Conservation (phyloP, 495 filamentous ascomycete genomes). For the Amphirosellinia nigrospora region DNA sequence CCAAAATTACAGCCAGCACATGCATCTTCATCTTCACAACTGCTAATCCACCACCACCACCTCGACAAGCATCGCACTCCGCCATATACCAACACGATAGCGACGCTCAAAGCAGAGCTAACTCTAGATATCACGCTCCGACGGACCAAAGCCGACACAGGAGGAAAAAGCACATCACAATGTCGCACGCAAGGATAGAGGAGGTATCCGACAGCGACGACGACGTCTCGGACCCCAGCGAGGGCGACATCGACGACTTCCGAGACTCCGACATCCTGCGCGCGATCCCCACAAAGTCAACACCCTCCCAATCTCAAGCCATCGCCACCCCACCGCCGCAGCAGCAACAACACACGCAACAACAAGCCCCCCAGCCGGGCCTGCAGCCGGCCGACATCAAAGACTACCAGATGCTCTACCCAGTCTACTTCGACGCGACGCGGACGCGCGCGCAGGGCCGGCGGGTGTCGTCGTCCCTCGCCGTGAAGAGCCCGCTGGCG, state of each 20-base stretch:
- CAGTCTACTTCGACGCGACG: constrained; percentile 85
- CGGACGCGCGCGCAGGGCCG: constrained; percentile 80
- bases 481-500: constrained; percentile 85
- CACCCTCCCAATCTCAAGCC: constrained; percentile 20
- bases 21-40: neutral
- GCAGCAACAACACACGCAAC: constrained; percentile 43
- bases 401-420: constrained; percentile 88
- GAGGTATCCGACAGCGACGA: constrained; percentile 82
- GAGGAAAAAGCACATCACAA: constrained; percentile 43
- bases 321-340: neutral
- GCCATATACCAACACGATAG: neutral
- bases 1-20: constrained; percentile 8
- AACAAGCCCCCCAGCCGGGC: constrained; percentile 36
- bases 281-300: constrained; percentile 29
- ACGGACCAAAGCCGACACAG: neutral
- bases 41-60: neutral
- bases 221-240: constrained; percentile 76
- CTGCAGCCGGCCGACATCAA: constrained; percentile 54
- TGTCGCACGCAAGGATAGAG: constrained; percentile 89
- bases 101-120: neutral
- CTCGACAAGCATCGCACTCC: neutral
- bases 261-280: constrained; percentile 55
- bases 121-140: neutral
- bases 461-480: constrained; percentile 71
- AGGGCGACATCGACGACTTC: constrained; percentile 67